A percentile compares a stretch with the other conserved stretches of the same genome.
phyloP scores from a whole-genome alignment of 352 stramenopile species.

The Pythium scleroteichum region DNA sequence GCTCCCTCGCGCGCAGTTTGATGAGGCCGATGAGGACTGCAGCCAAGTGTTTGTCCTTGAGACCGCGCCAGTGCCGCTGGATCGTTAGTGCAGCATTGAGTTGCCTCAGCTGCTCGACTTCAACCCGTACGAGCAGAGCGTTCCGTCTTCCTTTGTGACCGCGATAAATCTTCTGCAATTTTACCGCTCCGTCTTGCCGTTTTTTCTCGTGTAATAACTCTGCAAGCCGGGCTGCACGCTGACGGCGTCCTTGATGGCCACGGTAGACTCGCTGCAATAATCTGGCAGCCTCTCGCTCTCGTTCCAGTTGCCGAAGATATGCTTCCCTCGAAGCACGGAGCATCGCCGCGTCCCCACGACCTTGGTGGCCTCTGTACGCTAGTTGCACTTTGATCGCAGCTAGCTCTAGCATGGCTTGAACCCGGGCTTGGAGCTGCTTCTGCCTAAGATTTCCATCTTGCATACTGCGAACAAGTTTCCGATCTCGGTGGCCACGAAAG shows the following conservation, averaged over 20 bases:
- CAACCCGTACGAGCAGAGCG: conserved; percentile 36
- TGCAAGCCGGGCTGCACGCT: conserved; percentile 43
- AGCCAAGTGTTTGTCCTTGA: conserved; percentile 75
- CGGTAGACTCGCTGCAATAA: conserved; percentile 83
- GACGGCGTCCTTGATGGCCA: conserved; percentile 55
- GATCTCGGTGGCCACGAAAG: conserved; percentile 63
- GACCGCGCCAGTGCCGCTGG: conserved; percentile 73
- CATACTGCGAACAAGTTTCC: conserved; percentile 43
- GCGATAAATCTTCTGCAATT: conserved; percentile 77
- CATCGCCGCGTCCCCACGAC: conserved; percentile 49
- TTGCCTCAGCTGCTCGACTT: conserved; percentile 39
- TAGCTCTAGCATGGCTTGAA: conserved; percentile 59
- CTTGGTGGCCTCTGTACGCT: conserved; percentile 62
- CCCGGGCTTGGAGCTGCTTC: conserved; percentile 50
- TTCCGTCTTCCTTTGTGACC: conserved; percentile 51
- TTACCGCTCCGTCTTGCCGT: conserved; percentile 46
- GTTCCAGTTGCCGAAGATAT: conserved; percentile 40
- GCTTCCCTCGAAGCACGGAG: conserved; percentile 50
- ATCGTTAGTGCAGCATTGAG: conserved; percentile 70
- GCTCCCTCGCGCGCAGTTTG: conserved; percentile 60
- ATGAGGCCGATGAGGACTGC: conserved; percentile 70
- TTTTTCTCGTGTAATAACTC: conserved; percentile 53
- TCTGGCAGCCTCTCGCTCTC: conserved; percentile 41
- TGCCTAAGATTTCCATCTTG: conserved; percentile 45
- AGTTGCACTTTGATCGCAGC: conserved; percentile 73